Conservation (phyloP, 1,284 basidiomycete species). For the Sporisorium reilianum region DNA sequence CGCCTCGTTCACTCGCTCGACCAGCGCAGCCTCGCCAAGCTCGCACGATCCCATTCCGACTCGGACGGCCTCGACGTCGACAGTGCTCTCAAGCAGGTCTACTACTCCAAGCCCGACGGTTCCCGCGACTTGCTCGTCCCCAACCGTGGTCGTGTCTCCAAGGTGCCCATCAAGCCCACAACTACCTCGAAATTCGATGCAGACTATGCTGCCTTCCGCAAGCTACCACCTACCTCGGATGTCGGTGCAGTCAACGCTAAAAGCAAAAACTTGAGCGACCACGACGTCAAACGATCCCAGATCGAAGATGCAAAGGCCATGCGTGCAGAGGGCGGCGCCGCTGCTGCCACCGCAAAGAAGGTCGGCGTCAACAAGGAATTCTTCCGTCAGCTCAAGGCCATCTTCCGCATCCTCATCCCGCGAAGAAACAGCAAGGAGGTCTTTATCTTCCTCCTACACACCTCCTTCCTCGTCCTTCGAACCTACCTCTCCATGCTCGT, state of each 20-base stretch:
- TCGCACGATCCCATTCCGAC: slow-evolving; percentile 17
- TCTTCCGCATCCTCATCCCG: slow-evolving; percentile 67
- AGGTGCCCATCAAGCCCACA: slow-evolving; percentile 69
- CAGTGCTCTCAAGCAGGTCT: slow-evolving; percentile 63
- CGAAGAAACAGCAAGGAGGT: slow-evolving; percentile 75
- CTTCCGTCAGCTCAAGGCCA: slow-evolving; percentile 73
- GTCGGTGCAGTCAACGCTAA: slow-evolving; percentile 26
- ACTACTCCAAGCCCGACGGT: slow-evolving; percentile 55
- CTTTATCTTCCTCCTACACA: slow-evolving; percentile 82
- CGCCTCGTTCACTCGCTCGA: slow-evolving; percentile 25
- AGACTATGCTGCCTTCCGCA: slow-evolving; percentile 62
- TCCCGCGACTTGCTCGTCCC: slow-evolving; percentile 65
- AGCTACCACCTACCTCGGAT: slow-evolving; percentile 58
- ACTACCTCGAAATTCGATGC: slow-evolving; percentile 63
- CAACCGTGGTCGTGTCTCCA: slow-evolving; percentile 61
- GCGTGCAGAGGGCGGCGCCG: slow-evolving; percentile 58
- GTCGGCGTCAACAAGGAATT: slow-evolving; percentile 80
- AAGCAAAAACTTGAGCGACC: slow-evolving; percentile 31
- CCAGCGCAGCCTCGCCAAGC: slow-evolving; percentile 14
- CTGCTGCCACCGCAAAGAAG: slow-evolving; percentile 65
- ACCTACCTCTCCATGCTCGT: slow-evolving; percentile 81
- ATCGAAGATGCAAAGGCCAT: slow-evolving; percentile 59
- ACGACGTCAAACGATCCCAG: slow-evolving; percentile 38
- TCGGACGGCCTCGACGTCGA: slow-evolving; percentile 32
- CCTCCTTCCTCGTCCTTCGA: slow-evolving; percentile 85